Base-by-base conservation (phyloP, 352 stramenopile genomes). In the Globisporangium nunn region DNA sequence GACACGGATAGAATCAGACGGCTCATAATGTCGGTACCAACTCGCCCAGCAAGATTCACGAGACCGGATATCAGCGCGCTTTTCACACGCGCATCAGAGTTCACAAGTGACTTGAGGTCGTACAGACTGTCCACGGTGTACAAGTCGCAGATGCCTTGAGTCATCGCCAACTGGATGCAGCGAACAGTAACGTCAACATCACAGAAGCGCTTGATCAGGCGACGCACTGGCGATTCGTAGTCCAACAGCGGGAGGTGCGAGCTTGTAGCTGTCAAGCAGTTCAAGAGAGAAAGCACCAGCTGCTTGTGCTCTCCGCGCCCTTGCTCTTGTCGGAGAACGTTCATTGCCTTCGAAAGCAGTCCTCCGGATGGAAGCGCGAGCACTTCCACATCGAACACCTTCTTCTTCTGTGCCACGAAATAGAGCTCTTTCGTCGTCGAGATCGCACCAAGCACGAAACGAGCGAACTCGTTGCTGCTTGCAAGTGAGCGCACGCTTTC, bases 401-500 rank as follows among this genome's bases (percentile, higher is more conserved):
- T 74, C 52, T 84, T 84, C 57, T 75, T 81, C 29, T 79, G 71
- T 3, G 59, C 52, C 23, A 81, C 64, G 40, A 74, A 72, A 55
- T 79, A 74, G 7, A 56, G 12, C 17, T 75, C 63, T 2, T 59
- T 49, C 2, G 55, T 37, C 23, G 59, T 60, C 48, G 74, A 66
- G 59, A 83, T 67, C 31, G 71, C 61, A 30, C 71, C 62, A n/a
- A 75, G 59, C 17, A 67, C 43, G 49, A 64, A 56, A 48, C 39
- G 61, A 37, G 18, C 37, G 45, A 47, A 63, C 56, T 18, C 51
- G 52, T 15, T 41, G 14, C 61, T 31, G 18, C 43, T 59, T 2
- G 65, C 62, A 23, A 23, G n/a, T 60, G 12, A 51, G 30, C 60
- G 71, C 51, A 57, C 53, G 31, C 62, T 40, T 28, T 58, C 62